phyloP scores from a whole-genome alignment of 83 land plant genomes.

The Larix sibirica region DNA sequence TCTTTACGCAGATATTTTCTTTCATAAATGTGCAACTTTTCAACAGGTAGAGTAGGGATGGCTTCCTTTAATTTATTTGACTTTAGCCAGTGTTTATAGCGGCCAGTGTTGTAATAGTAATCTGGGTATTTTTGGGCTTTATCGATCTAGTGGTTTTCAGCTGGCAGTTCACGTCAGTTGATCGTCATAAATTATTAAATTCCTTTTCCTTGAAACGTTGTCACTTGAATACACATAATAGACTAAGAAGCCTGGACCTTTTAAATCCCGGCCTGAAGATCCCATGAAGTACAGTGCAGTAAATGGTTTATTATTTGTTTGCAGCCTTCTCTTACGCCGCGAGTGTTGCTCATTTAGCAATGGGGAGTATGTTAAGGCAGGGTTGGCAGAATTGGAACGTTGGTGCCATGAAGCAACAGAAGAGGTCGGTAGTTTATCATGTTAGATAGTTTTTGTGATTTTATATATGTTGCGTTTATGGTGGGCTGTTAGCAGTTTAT shows the following conservation, averaged over 20 bases:
- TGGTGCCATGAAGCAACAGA: constrained; percentile 88
- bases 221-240: neutral
- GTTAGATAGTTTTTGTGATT: neutral
- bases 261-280: too few relatives aligned
- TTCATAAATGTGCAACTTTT: constrained; percentile 91
- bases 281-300: neutral
- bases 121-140: neutral
- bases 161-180: neutral
- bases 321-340: constrained; percentile 83
- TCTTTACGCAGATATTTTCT: constrained; percentile 79
- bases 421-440: constrained; percentile 42
- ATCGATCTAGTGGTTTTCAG: neutral
- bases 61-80: neutral
- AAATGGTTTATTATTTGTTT: neutral
- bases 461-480: neutral
- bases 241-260: neutral
- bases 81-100: neutral
- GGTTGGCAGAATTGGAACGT: constrained; percentile 84
- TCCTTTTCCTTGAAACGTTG: neutral
- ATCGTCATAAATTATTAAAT: neutral
- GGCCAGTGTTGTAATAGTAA: neutral
- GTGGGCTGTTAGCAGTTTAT: neutral
- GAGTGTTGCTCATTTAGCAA: constrained; percentile 98
- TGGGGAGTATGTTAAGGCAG: constrained; percentile 92
- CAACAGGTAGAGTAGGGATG: constrained; percentile 55